A percentile compares a stretch with the other conserved stretches of the same genome.
phyloP scores from a whole-genome alignment of 2,329 filamentous ascomycete genomes.

The Colletotrichum liaoningense region DNA sequence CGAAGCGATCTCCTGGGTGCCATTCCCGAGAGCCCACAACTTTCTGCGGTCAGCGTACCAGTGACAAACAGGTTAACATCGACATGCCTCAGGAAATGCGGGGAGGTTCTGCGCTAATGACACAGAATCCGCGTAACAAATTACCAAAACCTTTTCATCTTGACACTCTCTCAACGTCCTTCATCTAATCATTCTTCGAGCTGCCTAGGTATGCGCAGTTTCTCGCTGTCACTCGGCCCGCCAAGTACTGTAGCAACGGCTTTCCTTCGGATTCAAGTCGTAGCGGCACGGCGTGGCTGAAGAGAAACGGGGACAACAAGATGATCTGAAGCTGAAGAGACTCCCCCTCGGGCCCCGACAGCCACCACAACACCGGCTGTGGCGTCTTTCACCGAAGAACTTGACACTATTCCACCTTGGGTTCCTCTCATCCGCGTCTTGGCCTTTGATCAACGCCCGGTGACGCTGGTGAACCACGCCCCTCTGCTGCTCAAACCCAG shows the following conservation, averaged over 20 bases:
- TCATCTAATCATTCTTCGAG: background rate
- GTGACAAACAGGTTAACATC: background rate
- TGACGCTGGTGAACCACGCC: background rate
- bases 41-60: background rate
- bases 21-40: background rate
- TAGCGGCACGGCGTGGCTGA: background rate
- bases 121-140: background rate
- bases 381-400: background rate
- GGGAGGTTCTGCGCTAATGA: constrained; percentile 9
- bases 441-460: background rate
- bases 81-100: constrained; percentile 9
- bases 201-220: background rate
- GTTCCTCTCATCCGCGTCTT: constrained; percentile 13
- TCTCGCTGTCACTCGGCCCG: background rate
- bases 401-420: background rate
- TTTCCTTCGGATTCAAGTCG: background rate
- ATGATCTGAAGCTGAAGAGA: background rate
- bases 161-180: background rate
- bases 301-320: background rate
- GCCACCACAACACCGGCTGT: background rate
- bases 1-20: constrained; percentile 1
- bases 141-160: background rate
- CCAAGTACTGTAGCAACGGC: background rate
- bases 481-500: background rate
- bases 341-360: background rate